Percentiles rank a stretch among this genome's conserved stretches.
phyloP scores from a whole-genome alignment of 768 basidiomycete species.

The Collybia sordida region DNA sequence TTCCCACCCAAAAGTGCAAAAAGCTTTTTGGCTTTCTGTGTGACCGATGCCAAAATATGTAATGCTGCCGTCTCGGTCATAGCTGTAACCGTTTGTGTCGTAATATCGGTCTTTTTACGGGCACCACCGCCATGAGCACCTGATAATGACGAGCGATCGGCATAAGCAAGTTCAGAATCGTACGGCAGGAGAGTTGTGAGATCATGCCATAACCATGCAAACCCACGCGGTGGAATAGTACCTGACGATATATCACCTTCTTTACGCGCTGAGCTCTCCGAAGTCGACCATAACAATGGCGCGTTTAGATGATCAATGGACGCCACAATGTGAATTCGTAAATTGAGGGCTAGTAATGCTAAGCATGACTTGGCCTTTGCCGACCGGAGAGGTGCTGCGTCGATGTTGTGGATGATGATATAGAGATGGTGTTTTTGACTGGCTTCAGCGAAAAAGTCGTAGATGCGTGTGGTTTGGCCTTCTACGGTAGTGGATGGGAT shows the following conservation, averaged over 20 bases:
- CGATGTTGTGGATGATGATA: constrained; percentile 88
- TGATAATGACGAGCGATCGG: constrained; percentile 61
- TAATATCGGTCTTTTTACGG: constrained; percentile 30
- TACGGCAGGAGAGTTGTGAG: constrained; percentile 83
- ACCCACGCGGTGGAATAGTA: constrained; percentile 42
- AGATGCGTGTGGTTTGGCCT: constrained; percentile 62
- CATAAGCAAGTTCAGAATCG: constrained; percentile 71
- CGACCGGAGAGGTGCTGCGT: constrained; percentile 67
- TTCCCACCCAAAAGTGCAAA: constrained; percentile 69
- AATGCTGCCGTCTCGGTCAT: constrained; percentile 77
- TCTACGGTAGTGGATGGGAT: constrained; percentile 46
- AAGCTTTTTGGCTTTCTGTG: constrained; percentile 80
- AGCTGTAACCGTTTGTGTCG: constrained; percentile 33
- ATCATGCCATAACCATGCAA: constrained; percentile 87
- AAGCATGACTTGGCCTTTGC: constrained; percentile 65
- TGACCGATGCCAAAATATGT: constrained; percentile 86
- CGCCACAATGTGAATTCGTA: constrained; percentile 77
- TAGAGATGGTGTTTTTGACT: constrained; percentile 43
- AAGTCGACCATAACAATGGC: constrained; percentile 79
- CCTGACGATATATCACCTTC: constrained; percentile 16
- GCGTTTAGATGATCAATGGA: constrained; percentile 88
- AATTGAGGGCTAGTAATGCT: constrained; percentile 68
- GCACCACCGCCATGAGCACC: constrained; percentile 47
- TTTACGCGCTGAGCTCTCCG: constrained; percentile 61
- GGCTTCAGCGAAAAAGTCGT: constrained; percentile 53